Evolutionary conservation across 1,284 basidiomycete genomes (phyloP).

Genomic region (Cryptococcus floricola): DNA sequence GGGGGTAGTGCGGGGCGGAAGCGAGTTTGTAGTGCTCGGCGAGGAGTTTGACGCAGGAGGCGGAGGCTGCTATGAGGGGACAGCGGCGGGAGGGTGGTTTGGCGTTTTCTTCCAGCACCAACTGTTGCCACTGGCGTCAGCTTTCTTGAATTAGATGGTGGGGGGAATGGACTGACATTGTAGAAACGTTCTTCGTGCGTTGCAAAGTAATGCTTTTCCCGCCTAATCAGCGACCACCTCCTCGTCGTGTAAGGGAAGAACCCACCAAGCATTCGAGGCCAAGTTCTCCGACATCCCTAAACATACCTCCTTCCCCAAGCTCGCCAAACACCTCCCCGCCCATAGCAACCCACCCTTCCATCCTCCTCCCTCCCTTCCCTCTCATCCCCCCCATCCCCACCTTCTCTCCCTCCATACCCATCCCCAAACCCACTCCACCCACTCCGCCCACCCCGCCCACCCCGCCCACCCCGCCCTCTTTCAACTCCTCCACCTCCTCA

Average conservation of each 20-base stretch:
- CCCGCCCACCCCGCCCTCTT: background rate
- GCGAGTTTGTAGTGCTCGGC: slow-evolving; percentile 62
- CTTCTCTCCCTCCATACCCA: background rate
- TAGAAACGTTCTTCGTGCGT: slow-evolving; percentile 74
- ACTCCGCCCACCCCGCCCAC: background rate
- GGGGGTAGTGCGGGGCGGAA: slow-evolving; percentile 29
- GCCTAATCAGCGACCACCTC: slow-evolving; percentile 1
- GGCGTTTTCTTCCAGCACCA: slow-evolving; percentile 79
- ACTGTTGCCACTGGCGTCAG: slow-evolving; percentile 50
- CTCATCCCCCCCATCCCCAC: slow-evolving; percentile 2
- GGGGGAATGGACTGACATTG: slow-evolving; percentile 55
- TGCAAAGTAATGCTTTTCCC: slow-evolving; percentile 61
- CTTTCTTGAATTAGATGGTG: background rate
- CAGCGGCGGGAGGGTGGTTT: slow-evolving; percentile 72
- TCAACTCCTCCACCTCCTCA: background rate
- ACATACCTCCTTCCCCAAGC: slow-evolving; percentile 72
- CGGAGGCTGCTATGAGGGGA: slow-evolving; percentile 69
- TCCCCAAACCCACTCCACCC: background rate
- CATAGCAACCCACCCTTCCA: slow-evolving; percentile 49
- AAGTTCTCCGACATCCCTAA: slow-evolving; percentile 75
- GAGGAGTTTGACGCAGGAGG: slow-evolving; percentile 64
- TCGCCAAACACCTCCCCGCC: slow-evolving; percentile 60
- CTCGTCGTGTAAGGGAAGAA: slow-evolving; percentile 5
- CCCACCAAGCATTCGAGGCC: slow-evolving; percentile 79
- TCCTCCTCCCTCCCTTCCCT: slow-evolving; percentile 50